Percentiles rank a stretch among this genome's conserved stretches.
Conservation (phyloP, 2,329 filamentous ascomycete genomes). For the Chrysoporthe puriensis region DNA sequence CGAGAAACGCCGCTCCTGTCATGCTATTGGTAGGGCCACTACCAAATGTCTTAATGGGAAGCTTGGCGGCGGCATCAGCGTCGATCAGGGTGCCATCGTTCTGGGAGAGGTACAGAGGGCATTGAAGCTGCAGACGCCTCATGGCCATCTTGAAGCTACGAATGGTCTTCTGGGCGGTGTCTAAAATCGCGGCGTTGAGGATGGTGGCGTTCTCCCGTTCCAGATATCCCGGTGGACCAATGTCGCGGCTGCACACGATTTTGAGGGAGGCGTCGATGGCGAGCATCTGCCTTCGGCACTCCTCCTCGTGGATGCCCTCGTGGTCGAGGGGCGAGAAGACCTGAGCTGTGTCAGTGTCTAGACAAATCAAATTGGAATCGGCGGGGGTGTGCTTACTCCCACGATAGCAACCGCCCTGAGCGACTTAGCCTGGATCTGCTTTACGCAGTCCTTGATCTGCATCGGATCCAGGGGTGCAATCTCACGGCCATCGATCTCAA, state of each 20-base stretch:
- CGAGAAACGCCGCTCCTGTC: slow-evolving; percentile 64
- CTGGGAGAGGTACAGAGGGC: slow-evolving; percentile 63
- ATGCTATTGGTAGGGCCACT: slow-evolving; percentile 68
- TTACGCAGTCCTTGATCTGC: slow-evolving; percentile 36
- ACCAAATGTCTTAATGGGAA: slow-evolving; percentile 65
- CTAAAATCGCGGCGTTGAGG: slow-evolving; percentile 64
- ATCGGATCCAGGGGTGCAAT: slow-evolving; percentile 46
- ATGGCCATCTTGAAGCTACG: slow-evolving; percentile 58
- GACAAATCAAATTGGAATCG: background rate
- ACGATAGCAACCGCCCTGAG: slow-evolving; percentile 37
- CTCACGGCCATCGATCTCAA: slow-evolving; percentile 39
- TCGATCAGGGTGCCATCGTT: slow-evolving; percentile 66
- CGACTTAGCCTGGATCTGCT: background rate
- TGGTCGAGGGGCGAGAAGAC: slow-evolving; percentile 58
- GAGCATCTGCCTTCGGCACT: slow-evolving; percentile 49
- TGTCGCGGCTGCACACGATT: slow-evolving; percentile 55
- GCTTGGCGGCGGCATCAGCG: slow-evolving; percentile 53
- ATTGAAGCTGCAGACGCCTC: slow-evolving; percentile 50
- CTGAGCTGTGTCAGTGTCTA: background rate
- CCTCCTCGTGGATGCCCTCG: slow-evolving; percentile 51
- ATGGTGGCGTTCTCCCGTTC: slow-evolving; percentile 69
- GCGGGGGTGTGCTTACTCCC: slow-evolving; percentile 18
- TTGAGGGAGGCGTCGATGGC: slow-evolving; percentile 42
- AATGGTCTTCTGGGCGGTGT: slow-evolving; percentile 61
- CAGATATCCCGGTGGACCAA: slow-evolving; percentile 58